Evolutionary conservation across 1,139 yeast genomes (phyloP).

Genomic region (Suhomyces kunorum): DNA sequence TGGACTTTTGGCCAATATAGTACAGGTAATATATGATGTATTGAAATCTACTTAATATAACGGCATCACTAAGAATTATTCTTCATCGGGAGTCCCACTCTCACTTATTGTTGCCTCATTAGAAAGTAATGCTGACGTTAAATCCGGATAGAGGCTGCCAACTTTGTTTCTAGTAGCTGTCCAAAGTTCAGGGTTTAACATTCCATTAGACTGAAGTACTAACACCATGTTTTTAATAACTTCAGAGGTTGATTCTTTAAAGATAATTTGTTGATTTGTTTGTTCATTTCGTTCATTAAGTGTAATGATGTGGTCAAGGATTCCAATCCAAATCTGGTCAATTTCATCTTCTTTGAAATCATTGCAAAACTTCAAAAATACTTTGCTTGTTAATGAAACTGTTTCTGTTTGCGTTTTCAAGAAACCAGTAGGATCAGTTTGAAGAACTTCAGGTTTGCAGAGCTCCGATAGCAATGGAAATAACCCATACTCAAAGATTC

Average conservation of each 20-base stretch:
- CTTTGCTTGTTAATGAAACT: constrained; percentile 66
- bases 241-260: constrained; percentile 62
- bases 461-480: constrained; percentile 72
- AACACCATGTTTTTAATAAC: constrained; percentile 59
- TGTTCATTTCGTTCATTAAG: constrained; percentile 41
- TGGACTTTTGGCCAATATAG: too few relatives aligned
- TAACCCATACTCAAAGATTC: constrained; percentile 70
- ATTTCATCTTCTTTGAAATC: constrained; percentile 27
- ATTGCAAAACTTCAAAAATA: constrained; percentile 56
- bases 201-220: constrained; percentile 35
- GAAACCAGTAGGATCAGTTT: constrained; percentile 66
- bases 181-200: constrained; percentile 34
- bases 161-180: constrained; percentile 45
- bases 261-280: constrained; percentile 22
- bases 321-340: constrained; percentile 37
- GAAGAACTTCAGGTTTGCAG: constrained; percentile 64
- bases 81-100: background rate
- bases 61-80: too few relatives aligned
- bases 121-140: constrained; percentile 31
- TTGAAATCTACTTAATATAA: too few relatives aligned
- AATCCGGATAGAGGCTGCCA: constrained; percentile 46
- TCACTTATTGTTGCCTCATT: background rate
- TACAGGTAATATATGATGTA: too few relatives aligned
- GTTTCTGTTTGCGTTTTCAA: constrained; percentile 65
- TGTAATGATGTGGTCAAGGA: constrained; percentile 34